These are phyloP conservation scores for Boletus eberwhitei DNA, from an alignment of 768 basidiomycete species.

Conservation along the genomic window DNA sequence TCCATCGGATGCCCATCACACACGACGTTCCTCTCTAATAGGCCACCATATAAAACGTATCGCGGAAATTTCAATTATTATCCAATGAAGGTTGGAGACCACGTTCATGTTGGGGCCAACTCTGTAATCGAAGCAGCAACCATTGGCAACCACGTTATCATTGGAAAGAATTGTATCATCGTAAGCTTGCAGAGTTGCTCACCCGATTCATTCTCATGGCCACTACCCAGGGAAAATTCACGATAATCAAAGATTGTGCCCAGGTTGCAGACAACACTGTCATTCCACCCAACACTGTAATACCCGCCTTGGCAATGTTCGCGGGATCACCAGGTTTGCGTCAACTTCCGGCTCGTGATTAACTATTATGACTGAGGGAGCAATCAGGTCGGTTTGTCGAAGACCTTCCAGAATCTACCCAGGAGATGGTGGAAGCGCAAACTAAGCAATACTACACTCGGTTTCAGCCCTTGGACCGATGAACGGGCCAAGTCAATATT, in stretches of 20 bases:
- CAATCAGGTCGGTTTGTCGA: slow-evolving; percentile 69
- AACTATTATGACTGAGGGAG: slow-evolving; percentile 1
- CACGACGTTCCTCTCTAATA: slow-evolving; percentile 21
- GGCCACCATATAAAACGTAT: slow-evolving; percentile 88
- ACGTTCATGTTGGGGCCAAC: slow-evolving; percentile 90
- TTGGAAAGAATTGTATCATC: slow-evolving; percentile 94
- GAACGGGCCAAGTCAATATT: background rate
- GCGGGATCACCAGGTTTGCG: slow-evolving; percentile 81
- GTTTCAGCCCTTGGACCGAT: slow-evolving; percentile 62
- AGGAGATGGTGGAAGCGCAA: slow-evolving; percentile 82
- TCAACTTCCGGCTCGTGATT: background rate
- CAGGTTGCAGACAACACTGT: slow-evolving; percentile 87
- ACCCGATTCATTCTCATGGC: background rate
- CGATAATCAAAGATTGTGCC: slow-evolving; percentile 94
- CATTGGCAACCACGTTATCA: slow-evolving; percentile 91
- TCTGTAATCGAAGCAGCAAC: slow-evolving; percentile 91
- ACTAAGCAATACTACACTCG: slow-evolving; percentile 85
- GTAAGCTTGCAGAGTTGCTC: slow-evolving; percentile 42
- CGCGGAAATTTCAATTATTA: slow-evolving; percentile 94
- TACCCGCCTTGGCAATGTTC: slow-evolving; percentile 84
- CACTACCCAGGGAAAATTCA: slow-evolving; percentile 79
- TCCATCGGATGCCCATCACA: background rate
- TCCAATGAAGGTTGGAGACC: slow-evolving; percentile 95
- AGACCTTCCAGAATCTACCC: slow-evolving; percentile 90
- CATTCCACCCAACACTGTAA: slow-evolving; percentile 87